Base-by-base conservation (phyloP, 2,329 filamentous ascomycete genomes). In the Sphaceloma murrayae region DNA sequence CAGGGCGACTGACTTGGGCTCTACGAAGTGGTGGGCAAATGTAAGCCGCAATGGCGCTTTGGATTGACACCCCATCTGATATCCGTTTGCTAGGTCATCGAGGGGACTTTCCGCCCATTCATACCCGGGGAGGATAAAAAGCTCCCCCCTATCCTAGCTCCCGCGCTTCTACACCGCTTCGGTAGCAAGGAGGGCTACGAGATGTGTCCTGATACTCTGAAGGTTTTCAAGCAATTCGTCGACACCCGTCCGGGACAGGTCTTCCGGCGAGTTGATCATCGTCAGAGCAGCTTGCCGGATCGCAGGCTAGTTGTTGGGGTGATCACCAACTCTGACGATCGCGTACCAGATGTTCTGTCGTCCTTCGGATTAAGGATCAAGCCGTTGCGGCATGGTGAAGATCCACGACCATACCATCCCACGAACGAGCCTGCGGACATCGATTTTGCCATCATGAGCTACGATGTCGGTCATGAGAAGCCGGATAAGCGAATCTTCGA, bases 291-390 rank as follows among this genome's bases (percentile, higher is more conserved):
- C 2, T 16, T 19, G 10, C 30, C 46, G 1, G 30, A 49, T 8
- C 46, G 50, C 5, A 43, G 49, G 5, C 46, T 60, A n/a, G 60
- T 75, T 1, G 60, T 77, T 4, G 77, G 76, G 18, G 63, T 80
- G 4, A 67, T 81, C 40, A 76, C 75, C 8, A 81, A 81, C 54
- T 80, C 76, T 0, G 77, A 82, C 51, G 67, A 74, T 53, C 65
- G 77, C n/a, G 72, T 79, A 0, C 67, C 70, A 0, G 58, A 58
- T 18, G 67, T 80, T 16, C 57, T 81, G 3, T 58, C 65, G 0
- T 74, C 73, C 0, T 59, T 80, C 3, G 74, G 72, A 1, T 52
- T 81, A 19, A 57, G 54, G 2, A 62, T 78, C 2, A 65, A 63
- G 43, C 61, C 64, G 0, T 18, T 54, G 52, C 39, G 62, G 59